Evolutionary conservation across 2,329 filamentous ascomycete species (phyloP).

Genomic region (Ustilaginoidea virens): DNA sequence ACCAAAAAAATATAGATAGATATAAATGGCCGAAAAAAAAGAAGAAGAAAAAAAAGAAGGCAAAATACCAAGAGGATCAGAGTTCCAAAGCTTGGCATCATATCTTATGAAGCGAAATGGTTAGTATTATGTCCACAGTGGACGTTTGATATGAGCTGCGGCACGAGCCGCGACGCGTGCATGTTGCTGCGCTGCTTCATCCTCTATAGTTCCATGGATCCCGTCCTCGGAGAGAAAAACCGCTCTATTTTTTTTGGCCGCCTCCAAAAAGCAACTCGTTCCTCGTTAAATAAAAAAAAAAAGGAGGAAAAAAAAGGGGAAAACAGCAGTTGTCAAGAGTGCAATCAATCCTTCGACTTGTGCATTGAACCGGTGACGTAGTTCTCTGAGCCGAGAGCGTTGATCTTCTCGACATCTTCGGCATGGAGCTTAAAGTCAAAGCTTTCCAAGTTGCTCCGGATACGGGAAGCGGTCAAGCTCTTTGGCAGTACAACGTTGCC

Average conservation of each 20-base stretch:
- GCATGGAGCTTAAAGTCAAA: conserved; percentile 44
- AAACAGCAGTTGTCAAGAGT: background rate
- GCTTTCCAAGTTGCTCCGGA: conserved; percentile 50
- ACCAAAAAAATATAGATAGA: no score
- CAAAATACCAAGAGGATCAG: no score
- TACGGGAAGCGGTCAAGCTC: conserved; percentile 48
- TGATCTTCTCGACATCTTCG: conserved; percentile 46
- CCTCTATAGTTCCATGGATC: background rate
- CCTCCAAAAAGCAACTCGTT: background rate
- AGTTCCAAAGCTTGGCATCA: conserved; percentile 1
- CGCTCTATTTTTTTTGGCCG: no score
- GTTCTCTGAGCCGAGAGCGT: conserved; percentile 49
- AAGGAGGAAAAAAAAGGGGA: background rate
- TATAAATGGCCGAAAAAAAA: no score
- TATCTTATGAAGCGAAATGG: background rate
- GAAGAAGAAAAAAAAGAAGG: background rate
- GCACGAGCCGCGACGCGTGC: conserved; percentile 1
- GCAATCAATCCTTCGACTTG: conserved; percentile 20
- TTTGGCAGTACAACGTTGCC: conserved; percentile 63
- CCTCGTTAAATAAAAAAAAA: background rate
- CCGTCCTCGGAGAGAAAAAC: conserved; percentile 2
- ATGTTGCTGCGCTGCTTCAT: background rate
- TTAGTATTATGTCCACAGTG: conserved; percentile 1
- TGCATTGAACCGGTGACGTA: conserved; percentile 46
- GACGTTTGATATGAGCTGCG: conserved; percentile 1